Evolutionary conservation across 306 rosid species (phyloP), one percentile per base, ranked within the genome.

Genomic region (Malus sieversii): DNA sequence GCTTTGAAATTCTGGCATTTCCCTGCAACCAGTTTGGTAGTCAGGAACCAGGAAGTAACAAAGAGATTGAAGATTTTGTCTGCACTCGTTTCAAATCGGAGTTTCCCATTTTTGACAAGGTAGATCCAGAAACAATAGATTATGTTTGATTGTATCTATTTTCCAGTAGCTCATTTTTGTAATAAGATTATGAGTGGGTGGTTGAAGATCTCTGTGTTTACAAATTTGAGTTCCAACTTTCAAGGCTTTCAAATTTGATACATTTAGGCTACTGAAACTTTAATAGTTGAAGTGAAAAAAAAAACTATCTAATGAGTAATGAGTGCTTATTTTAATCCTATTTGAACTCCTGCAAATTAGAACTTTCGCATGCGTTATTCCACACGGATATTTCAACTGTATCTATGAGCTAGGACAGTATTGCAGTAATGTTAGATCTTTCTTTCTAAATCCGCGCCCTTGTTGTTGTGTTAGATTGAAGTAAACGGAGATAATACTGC

Each of bases 21-120:
- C 96, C 97, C 14, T 91, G 98, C 72, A 93, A 93, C 63, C 97
- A 93, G 80, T 93, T 93, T 80, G 92, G 91, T 3, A 90, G 76
- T 22, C 85, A 91, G 79, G 98, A 93, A 84, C 97, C 98, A 0
- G 98, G 92, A 82, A 91, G 80, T 78, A 93, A 91, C 74, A 89
- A 88, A 69, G 87, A 91, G 87, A 93, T 93, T 73, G 64, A 74
- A 78, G 91, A 93, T 15, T 91, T 89, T 20, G 96, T 91, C 72
- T 93, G 97, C 80, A 91, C 90, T 61, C 92, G 87, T 72, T 93
- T 90, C 87, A 93, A 90, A 81, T 84, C 97, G 0, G 97, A 93
- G 77, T 93, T 93, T 62, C 94, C 92, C 46, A 85, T 93, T 72
- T 93, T 91, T 82, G 91, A 87, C 82, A 93, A 93, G 98, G 97